A percentile compares a stretch with the other conserved stretches of the same genome.
These are phyloP conservation scores for Solanum hybrid DNA, from an alignment of 305 asterid genomes.

Conservation along the genomic window DNA sequence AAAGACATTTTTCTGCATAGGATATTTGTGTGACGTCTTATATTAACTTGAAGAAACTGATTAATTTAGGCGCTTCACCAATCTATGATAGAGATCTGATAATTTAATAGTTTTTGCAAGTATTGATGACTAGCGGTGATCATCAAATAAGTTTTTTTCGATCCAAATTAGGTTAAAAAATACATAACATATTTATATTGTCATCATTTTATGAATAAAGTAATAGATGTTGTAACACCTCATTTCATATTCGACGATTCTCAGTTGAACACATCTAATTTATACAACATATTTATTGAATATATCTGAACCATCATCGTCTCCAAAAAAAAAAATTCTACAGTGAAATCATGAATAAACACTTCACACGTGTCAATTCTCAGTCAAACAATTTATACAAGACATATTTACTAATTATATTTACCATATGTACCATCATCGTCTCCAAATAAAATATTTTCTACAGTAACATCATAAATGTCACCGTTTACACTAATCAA, in stretches of 20 bases:
- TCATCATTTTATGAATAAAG: not conserved
- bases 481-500: not conserved
- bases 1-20: not conserved
- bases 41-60: not conserved
- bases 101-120: not conserved
- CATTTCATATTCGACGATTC: not conserved
- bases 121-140: not conserved
- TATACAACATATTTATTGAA: not conserved
- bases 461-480: not conserved
- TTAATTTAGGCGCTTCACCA: not conserved
- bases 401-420: not conserved
- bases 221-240: not conserved
- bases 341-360: rapidly evolving
- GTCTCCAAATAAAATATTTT: not conserved
- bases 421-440: not conserved
- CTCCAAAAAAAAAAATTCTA: not conserved
- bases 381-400: not conserved
- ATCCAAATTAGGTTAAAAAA: not conserved
- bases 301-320: not conserved
- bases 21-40: not conserved
- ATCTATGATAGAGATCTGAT: not conserved
- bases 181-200: not conserved
- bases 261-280: not conserved
- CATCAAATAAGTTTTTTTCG: not conserved
- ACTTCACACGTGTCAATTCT: not conserved